Percentiles rank a stretch among this genome's conserved stretches.
Conservation (phyloP, 2,329 filamentous ascomycete genomes). For the Xylaria polymorpha region DNA sequence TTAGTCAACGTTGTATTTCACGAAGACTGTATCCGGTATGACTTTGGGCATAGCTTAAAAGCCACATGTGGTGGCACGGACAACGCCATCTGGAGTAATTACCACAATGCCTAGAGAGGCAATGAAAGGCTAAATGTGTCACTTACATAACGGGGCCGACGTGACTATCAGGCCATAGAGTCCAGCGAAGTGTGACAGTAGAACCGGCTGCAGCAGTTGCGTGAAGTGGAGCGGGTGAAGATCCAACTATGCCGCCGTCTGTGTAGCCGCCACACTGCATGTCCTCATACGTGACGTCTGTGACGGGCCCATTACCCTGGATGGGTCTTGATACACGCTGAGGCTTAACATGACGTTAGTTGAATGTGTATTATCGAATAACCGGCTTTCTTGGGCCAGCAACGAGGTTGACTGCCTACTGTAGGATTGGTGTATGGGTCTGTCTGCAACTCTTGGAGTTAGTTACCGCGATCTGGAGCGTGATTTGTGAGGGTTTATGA, state of each 20-base stretch:
- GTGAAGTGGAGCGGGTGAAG: slow-evolving; percentile 64
- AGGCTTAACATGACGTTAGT: slow-evolving; percentile 51
- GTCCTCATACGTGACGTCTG: slow-evolving; percentile 64
- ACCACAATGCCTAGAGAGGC: background rate
- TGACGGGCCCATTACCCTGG: slow-evolving; percentile 68
- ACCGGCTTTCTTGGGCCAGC: background rate
- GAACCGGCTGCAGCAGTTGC: slow-evolving; percentile 65
- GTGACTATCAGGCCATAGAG: slow-evolving; percentile 62
- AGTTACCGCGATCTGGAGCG: background rate
- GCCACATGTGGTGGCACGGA: background rate
- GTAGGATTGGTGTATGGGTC: slow-evolving; percentile 38
- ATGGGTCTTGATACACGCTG: slow-evolving; percentile 68
- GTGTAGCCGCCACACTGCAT: slow-evolving; percentile 67
- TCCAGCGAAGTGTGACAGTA: slow-evolving; percentile 66
- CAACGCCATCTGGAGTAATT: background rate
- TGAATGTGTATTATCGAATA: background rate
- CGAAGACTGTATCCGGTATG: no score
- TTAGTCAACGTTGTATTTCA: slow-evolving; percentile 5
- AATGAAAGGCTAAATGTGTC: background rate
- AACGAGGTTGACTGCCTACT: slow-evolving; percentile 32
- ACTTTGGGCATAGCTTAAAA: background rate
- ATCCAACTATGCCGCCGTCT: slow-evolving; percentile 60
- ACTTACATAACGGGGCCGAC: slow-evolving; percentile 61
- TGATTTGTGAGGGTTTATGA: background rate
- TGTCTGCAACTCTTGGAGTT: slow-evolving; percentile 5